Evolutionary conservation across 192 early-diverging fungal species (phyloP).

Genomic region (Rhizoclosmatium globosum): DNA sequence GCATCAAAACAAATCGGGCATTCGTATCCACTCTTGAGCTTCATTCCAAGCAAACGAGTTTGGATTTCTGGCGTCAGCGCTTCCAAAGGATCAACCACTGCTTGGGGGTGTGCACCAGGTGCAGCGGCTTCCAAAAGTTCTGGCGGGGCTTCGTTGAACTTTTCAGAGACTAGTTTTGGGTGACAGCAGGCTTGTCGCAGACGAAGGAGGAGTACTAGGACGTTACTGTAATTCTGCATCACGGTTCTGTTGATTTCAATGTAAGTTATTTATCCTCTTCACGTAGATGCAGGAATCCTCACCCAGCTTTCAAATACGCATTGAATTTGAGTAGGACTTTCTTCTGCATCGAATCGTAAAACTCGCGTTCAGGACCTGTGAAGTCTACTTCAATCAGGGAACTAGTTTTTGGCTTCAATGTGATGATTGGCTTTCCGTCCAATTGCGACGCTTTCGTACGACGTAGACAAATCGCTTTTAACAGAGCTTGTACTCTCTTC

Average conservation of each 20-base stretch:
- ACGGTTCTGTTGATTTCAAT: slow-evolving; percentile 46
- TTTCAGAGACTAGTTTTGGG: slow-evolving; percentile 41
- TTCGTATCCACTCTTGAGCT: slow-evolving; percentile 40
- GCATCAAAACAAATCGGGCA: slow-evolving; percentile 56
- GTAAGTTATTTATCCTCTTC: not conserved
- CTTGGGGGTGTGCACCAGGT: not conserved
- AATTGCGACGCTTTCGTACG: slow-evolving; percentile 71
- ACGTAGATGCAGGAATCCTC: not conserved
- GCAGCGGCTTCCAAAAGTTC: slow-evolving; percentile 19
- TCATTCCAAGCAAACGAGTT: slow-evolving; percentile 31
- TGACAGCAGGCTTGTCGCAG: slow-evolving; percentile 57
- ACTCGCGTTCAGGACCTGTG: slow-evolving; percentile 59
- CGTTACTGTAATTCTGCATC: slow-evolving; percentile 60
- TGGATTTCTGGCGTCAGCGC: slow-evolving; percentile 29
- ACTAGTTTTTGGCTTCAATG: slow-evolving; percentile 57
- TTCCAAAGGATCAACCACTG: not conserved
- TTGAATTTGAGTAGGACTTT: slow-evolving; percentile 43
- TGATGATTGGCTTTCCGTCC: slow-evolving; percentile 70
- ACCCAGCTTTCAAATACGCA: slow-evolving; percentile 45
- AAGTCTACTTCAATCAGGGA: slow-evolving; percentile 13
- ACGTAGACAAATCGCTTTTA: slow-evolving; percentile 65
- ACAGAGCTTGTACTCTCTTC: slow-evolving; percentile 64
- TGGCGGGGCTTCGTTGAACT: slow-evolving; percentile 34
- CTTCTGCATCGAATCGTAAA: slow-evolving; percentile 64
- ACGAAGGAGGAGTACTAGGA: slow-evolving; percentile 52